Evolutionary conservation across 345 rosid species (phyloP), one percentile per base, ranked within the genome.

Genomic region (Bruguiera parviflora): DNA sequence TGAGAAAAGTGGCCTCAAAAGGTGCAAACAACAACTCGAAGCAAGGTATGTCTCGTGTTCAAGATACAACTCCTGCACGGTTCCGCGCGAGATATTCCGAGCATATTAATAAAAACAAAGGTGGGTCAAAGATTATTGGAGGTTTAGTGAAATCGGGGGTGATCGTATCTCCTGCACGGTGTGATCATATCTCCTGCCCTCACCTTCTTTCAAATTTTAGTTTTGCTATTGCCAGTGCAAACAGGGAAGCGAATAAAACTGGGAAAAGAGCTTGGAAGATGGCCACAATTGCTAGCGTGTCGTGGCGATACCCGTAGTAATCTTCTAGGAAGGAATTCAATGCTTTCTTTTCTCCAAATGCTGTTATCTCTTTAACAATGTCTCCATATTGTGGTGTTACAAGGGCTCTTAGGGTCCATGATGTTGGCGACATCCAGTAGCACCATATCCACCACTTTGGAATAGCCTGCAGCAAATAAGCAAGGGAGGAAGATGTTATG

Each of bases 381-480:
- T 85, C 84, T 59, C 84, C 89, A 10, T 81, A 85, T 59, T 75
- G 87, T 15, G 87, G 77, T 51, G 80, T 58, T 0, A 85, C 53
- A 1, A 85, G 25, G 39, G 75, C 84, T 61, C 73, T 81, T 24
- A 85, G 55, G 4, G 85, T 65, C 87, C 87, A 81, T 10, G 81
- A 16, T 0, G 75, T 58, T 29, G 84, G 87, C 63, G 71, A 79
- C 8, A 83, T 71, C 83, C 83, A 81, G 16, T 77, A 81, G 20
- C 59, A 39, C 85, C 87, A 79, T 2, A 51, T 47, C 89, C 85
- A 85, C 89, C 87, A 83, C 28, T 65, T 76, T 15, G 87, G 85
- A 8, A 79, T 59, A 56, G 63, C 6, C 87, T 83, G 80, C 79
- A 71, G 25, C 29, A 21, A 29, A 55, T 18, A 39, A 37, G 0